Percentiles rank a stretch among this genome's conserved stretches.
These are phyloP conservation scores for Opeltia flavorubescens DNA, from an alignment of 495 filamentous ascomycete genomes.

Conservation along the genomic window DNA sequence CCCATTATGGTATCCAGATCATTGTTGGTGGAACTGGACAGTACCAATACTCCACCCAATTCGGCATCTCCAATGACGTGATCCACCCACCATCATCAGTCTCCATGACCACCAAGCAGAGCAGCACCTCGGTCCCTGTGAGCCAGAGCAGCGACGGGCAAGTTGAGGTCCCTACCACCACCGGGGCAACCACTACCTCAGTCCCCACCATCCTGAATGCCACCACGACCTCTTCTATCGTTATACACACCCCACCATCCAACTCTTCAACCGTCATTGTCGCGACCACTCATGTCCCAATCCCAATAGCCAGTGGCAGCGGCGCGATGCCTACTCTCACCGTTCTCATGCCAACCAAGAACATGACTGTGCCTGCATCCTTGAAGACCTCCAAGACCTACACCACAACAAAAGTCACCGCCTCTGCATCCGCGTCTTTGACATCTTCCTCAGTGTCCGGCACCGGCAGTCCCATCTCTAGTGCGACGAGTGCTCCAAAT, in stretches of 20 bases:
- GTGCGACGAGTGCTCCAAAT: neutral
- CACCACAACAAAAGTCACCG: neutral
- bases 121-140: neutral
- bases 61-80: constrained; percentile 43
- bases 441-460: neutral
- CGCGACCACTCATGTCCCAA: constrained; percentile 20
- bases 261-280: constrained; percentile 10
- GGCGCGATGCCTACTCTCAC: constrained; percentile 1
- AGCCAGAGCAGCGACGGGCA: constrained; percentile 4
- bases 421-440: neutral
- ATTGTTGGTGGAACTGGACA: constrained; percentile 46
- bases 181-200: constrained; percentile 17
- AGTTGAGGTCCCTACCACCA: constrained; percentile 12
- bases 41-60: constrained; percentile 59
- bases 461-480: neutral
- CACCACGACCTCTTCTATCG: constrained; percentile 4
- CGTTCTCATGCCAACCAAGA: neutral
- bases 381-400: neutral
- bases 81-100: constrained; percentile 26
- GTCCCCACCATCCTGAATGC: constrained; percentile 14
- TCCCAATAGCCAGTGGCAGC: neutral
- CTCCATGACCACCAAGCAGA: constrained; percentile 20
- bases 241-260: constrained; percentile 11
- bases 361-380: constrained; percentile 2
- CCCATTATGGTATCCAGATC: constrained; percentile 52